These are phyloP conservation scores for Teunomyces cretensis DNA, from an alignment of 805 yeast genomes.

Conservation along the genomic window DNA sequence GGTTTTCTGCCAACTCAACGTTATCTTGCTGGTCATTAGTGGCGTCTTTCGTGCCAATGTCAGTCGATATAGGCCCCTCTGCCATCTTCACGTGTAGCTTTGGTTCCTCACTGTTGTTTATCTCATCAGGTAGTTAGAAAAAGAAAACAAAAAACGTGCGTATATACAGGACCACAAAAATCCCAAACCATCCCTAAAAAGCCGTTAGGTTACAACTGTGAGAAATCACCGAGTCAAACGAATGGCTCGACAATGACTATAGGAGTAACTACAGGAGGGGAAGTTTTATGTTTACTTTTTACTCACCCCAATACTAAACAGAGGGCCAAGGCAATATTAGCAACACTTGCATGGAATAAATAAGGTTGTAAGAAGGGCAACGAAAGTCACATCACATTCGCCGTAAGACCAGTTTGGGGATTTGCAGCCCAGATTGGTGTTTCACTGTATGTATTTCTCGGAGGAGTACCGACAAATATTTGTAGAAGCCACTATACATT, in stretches of 20 bases:
- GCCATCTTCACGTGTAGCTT: background rate
- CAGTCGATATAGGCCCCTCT: slow-evolving; percentile 1
- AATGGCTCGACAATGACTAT: background rate
- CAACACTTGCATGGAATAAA: too few relatives aligned
- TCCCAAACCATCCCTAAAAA: background rate
- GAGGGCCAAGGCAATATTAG: too few relatives aligned
- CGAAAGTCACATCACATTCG: too few relatives aligned
- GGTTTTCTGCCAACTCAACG: background rate
- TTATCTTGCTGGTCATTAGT: background rate
- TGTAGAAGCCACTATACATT: too few relatives aligned
- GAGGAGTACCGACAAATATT: too few relatives aligned
- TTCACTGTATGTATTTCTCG: background rate
- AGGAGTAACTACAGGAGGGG: too few relatives aligned
- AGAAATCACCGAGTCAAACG: background rate
- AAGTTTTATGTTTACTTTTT: background rate
- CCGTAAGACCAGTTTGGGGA: too few relatives aligned
- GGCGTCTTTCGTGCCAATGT: background rate
- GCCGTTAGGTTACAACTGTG: background rate
- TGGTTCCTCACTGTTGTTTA: slow-evolving; percentile 2
- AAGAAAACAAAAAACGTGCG: background rate
- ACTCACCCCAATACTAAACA: too few relatives aligned
- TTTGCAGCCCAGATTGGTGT: too few relatives aligned
- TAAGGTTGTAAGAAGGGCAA: too few relatives aligned
- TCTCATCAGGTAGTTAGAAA: background rate
- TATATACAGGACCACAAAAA: background rate